phyloP scores from a whole-genome alignment of 768 basidiomycete genomes.

The Lactarius sanguifluus region DNA sequence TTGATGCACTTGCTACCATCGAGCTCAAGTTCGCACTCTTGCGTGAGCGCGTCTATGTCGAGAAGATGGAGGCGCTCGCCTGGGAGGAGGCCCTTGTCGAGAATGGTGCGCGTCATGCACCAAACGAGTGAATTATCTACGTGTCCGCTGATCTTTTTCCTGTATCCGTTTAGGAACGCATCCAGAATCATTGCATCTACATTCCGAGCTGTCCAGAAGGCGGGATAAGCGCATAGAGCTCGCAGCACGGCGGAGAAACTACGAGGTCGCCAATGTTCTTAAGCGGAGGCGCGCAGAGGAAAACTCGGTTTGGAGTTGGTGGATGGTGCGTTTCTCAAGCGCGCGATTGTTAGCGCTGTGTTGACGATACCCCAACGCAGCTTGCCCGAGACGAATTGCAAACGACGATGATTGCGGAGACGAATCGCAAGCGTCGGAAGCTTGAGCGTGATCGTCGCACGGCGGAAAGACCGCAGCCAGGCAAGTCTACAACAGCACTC shows the following conservation, averaged over 20 bases:
- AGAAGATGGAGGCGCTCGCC: constrained; percentile 89
- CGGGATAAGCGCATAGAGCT: constrained; percentile 81
- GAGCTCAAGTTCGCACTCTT: constrained; percentile 91
- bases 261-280: constrained; percentile 61
- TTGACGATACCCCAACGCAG: constrained; percentile 40
- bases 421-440: constrained; percentile 79
- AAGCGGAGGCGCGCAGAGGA: constrained; percentile 71
- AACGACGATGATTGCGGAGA: constrained; percentile 85
- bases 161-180: constrained; percentile 59
- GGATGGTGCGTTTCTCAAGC: constrained; percentile 45
- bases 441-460: constrained; percentile 84
- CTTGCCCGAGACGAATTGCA: constrained; percentile 75
- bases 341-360: constrained; percentile 6
- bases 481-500: constrained; percentile 43
- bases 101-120: constrained; percentile 54
- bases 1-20: constrained; percentile 84
- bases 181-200: constrained; percentile 81
- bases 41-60: constrained; percentile 84
- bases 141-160: constrained; percentile 9
- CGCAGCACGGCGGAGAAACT: constrained; percentile 69
- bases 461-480: constrained; percentile 69
- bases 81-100: constrained; percentile 84
- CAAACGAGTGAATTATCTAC: constrained; percentile 9
- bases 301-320: constrained; percentile 81
- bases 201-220: constrained; percentile 73